Percentiles rank a stretch among this genome's conserved stretches.
phyloP scores from a whole-genome alignment of 306 rosid species.

The Carpinus fangiana region DNA sequence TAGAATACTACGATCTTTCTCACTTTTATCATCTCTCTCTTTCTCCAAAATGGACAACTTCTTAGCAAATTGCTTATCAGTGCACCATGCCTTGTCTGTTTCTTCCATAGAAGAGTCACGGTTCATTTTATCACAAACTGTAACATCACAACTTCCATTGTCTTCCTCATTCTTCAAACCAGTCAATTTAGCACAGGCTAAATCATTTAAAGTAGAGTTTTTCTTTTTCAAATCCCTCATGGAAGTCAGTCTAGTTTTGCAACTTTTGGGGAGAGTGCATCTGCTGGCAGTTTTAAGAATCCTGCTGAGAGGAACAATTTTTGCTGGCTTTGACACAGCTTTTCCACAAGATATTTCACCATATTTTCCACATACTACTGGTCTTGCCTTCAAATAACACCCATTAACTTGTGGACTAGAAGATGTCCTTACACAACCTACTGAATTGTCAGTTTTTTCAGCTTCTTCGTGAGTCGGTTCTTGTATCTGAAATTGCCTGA shows the following conservation, averaged over 20 bases:
- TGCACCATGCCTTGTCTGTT: conserved; percentile 18
- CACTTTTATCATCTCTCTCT: conserved; percentile 28
- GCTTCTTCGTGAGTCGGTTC: conserved; percentile 30
- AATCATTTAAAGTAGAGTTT: conserved; percentile 21
- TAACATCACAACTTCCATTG: conserved; percentile 16
- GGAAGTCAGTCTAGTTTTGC: conserved; percentile 28
- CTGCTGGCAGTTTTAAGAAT: conserved; percentile 49
- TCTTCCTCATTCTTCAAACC: conserved; percentile 30
- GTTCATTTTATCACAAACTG: conserved; percentile 24
- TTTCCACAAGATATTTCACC: conserved; percentile 52
- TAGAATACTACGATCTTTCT: conserved; percentile 28
- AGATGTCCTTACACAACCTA: conserved; percentile 21
- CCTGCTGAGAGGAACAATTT: conserved; percentile 54
- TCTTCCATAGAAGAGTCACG: conserved; percentile 25
- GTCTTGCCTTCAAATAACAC: conserved; percentile 41
- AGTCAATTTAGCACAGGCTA: conserved; percentile 21
- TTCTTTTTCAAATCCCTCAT: conserved; percentile 36
- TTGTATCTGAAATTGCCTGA: conserved; percentile 26
- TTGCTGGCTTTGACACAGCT: conserved; percentile 45
- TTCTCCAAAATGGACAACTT: conserved; percentile 27
- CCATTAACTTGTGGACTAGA: conserved; percentile 30
- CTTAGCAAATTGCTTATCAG: conserved; percentile 18
- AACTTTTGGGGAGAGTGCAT: conserved; percentile 35
- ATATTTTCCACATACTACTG: conserved; percentile 57
- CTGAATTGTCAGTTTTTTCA: conserved; percentile 21